Evolutionary conservation across 768 basidiomycete species (phyloP).

Genomic region (Lyophyllum decastes): DNA sequence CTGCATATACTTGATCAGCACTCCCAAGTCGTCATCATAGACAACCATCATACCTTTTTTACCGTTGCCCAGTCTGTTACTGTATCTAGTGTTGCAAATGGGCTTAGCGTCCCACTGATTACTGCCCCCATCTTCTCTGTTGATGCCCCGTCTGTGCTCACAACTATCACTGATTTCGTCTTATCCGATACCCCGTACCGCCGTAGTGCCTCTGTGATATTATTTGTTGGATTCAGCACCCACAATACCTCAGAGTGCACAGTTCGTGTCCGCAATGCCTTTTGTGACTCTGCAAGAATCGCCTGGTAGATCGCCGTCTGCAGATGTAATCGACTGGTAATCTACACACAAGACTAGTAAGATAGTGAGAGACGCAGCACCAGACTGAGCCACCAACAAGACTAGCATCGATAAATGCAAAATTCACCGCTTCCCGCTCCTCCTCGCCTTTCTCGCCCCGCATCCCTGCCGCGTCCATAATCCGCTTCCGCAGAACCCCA

Average conservation of each 20-base stretch:
- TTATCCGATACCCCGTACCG: conserved; percentile 81
- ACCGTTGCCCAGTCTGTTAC: conserved; percentile 74
- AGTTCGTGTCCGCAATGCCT: conserved; percentile 75
- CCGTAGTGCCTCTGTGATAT: conserved; percentile 86
- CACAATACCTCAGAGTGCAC: conserved; percentile 93
- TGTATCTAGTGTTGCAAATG: conserved; percentile 42
- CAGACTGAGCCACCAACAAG: conserved; percentile 53
- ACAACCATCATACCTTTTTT: conserved; percentile 59
- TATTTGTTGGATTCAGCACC: conserved; percentile 83
- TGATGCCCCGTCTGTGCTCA: conserved; percentile 54
- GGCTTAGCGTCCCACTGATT: conserved; percentile 57
- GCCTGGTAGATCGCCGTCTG: conserved; percentile 86
- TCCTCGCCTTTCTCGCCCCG: conserved; percentile 60
- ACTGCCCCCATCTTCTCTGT: conserved; percentile 53
- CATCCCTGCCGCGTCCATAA: conserved; percentile 69
- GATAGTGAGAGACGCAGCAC: conserved; percentile 3
- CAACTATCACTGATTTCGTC: conserved; percentile 68
- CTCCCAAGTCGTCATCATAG: background rate
- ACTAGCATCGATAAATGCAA: conserved; percentile 86
- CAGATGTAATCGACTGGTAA: conserved; percentile 79
- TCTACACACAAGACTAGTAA: conserved; percentile 45
- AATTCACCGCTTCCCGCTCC: conserved; percentile 81
- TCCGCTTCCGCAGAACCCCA: conserved; percentile 55
- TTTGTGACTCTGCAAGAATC: conserved; percentile 64
- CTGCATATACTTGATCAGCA: conserved; percentile 32